Conservation (phyloP, 805 yeast species). For the Saccharomycopsis fermentans region DNA sequence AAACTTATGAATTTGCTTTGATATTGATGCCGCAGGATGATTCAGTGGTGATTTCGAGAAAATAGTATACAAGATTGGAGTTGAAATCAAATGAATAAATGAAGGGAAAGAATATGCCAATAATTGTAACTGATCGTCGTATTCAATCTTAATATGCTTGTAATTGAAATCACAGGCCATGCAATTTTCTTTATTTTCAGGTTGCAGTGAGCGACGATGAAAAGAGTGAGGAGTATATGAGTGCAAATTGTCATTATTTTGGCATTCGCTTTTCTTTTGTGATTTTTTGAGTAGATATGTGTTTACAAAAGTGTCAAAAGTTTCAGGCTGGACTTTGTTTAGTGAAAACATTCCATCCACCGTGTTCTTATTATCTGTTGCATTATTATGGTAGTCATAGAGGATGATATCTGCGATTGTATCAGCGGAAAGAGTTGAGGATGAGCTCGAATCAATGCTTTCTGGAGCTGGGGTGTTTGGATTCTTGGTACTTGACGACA, state of each 20-base stretch:
- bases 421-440: conserved; percentile 5
- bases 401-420: conserved; percentile 14
- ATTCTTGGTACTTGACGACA: background rate
- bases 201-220: background rate
- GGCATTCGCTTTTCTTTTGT: background rate
- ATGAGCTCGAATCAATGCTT: background rate
- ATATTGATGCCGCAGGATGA: background rate
- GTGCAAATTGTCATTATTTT: background rate
- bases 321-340: conserved; percentile 7
- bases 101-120: conserved; percentile 14
- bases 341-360: conserved; percentile 10
- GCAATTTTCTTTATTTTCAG: background rate
- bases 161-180: conserved; percentile 6
- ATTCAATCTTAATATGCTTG: conserved; percentile 16
- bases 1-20: background rate
- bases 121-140: conserved; percentile 12
- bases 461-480: background rate
- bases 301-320: conserved; percentile 19
- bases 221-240: background rate
- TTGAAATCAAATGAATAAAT: conserved; percentile 12
- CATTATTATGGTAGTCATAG: conserved; percentile 11
- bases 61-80: conserved; percentile 8
- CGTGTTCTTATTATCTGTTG: conserved; percentile 9
- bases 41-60: conserved; percentile 2
- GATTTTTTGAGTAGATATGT: conserved; percentile 5